Conservation (phyloP, 768 basidiomycete species). For the Roridomyces roridus region DNA sequence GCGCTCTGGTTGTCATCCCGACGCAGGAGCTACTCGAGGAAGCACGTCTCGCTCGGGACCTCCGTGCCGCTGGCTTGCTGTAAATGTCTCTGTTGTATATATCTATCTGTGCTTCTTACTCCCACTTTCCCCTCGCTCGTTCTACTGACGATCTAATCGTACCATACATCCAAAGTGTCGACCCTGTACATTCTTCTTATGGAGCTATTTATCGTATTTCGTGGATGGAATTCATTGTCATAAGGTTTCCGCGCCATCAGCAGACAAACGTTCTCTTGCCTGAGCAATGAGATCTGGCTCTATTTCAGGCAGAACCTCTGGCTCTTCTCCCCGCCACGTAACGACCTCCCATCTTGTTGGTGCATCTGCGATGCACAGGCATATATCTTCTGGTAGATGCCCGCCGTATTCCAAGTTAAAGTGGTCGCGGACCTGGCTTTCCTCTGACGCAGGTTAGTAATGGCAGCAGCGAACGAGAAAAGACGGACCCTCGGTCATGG, state of each 20-base stretch:
- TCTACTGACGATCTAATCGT: conserved; percentile 11
- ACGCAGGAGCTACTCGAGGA: conserved; percentile 44
- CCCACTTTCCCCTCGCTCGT: background rate
- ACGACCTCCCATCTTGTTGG: conserved; percentile 78
- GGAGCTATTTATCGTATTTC: conserved; percentile 4
- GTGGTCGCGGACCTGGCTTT: conserved; percentile 62
- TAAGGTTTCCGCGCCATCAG: conserved; percentile 6
- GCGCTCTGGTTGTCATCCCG: conserved; percentile 34
- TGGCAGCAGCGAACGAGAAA: background rate
- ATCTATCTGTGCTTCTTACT: background rate
- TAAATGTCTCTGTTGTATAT: conserved; percentile 30
- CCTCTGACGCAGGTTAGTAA: conserved; percentile 54
- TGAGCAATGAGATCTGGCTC: conserved; percentile 58
- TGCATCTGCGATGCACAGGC: conserved; percentile 74
- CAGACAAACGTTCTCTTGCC: conserved; percentile 14
- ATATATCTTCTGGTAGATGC: conserved; percentile 81
- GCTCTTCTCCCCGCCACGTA: conserved; percentile 58
- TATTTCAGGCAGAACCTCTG: conserved; percentile 68
- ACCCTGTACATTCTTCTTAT: conserved; percentile 16
- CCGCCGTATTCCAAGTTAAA: conserved; percentile 79
- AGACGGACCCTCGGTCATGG: conserved; percentile 67
- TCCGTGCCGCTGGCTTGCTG: conserved; percentile 62
- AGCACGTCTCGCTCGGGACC: conserved; percentile 51
- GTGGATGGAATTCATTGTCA: no score
- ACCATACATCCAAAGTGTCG: background rate